A percentile compares a stretch with the other conserved stretches of the same genome.
phyloP scores from a whole-genome alignment of 1,284 basidiomycete species.

The Malassezia arunalokei region DNA sequence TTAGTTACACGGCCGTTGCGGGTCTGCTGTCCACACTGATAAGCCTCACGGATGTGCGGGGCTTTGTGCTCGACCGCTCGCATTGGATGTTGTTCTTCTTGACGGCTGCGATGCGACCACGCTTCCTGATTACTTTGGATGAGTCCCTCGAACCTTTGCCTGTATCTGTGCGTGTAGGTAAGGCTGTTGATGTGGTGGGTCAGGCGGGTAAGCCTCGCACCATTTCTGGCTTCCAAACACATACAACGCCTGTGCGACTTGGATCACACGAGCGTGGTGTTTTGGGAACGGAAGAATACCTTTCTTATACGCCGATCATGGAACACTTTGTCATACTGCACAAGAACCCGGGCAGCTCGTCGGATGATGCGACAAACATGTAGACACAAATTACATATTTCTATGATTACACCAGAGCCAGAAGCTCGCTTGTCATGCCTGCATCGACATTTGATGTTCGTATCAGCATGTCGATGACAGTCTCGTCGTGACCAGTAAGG shows the following conservation, averaged over 20 bases:
- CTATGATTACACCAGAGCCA: slow-evolving; percentile 1
- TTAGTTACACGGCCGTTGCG: slow-evolving; percentile 80
- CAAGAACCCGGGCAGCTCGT: slow-evolving; percentile 48
- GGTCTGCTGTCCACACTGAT: slow-evolving; percentile 76
- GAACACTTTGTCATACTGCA: slow-evolving; percentile 43
- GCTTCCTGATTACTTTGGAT: slow-evolving; percentile 93
- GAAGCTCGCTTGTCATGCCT: slow-evolving; percentile 8
- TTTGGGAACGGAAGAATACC: slow-evolving; percentile 89
- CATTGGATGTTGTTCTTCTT: slow-evolving; percentile 99
- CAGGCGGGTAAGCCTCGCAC: slow-evolving; percentile 48
- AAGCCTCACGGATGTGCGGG: slow-evolving; percentile 84
- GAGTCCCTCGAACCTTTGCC: slow-evolving; percentile 60
- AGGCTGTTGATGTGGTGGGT: slow-evolving; percentile 50
- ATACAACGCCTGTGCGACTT: slow-evolving; percentile 84
- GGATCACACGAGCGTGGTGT: slow-evolving; percentile 88
- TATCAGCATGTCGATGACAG: slow-evolving; percentile 5
- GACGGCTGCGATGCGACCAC: slow-evolving; percentile 87
- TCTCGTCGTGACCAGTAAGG: slow-evolving; percentile 1
- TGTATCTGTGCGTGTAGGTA: slow-evolving; percentile 87
- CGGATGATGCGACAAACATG: slow-evolving; percentile 12
- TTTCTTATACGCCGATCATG: slow-evolving; percentile 64
- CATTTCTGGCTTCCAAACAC: slow-evolving; percentile 54
- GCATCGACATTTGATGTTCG: slow-evolving; percentile 11
- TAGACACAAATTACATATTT: neutral
- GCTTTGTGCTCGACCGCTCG: slow-evolving; percentile 83